Evolutionary conservation across 768 basidiomycete genomes (phyloP), one percentile per base, ranked within the genome.

Genomic region (Polyporus arcularius): DNA sequence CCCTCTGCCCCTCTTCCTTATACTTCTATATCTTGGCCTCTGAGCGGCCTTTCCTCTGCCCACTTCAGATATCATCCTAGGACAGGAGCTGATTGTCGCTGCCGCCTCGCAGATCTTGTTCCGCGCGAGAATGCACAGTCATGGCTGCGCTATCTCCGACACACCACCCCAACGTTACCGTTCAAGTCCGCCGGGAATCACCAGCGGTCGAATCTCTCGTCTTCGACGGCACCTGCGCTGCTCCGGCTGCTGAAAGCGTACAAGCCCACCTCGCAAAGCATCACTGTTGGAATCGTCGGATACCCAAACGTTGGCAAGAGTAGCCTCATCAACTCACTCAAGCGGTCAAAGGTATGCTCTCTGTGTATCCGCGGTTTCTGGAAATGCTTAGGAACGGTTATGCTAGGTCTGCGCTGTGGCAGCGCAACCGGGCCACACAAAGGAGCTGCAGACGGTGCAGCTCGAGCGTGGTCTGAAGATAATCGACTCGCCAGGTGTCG

Each of bases 221-320:
- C 87, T 1, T 76, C 84, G 1, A 92, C 90, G 0, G 85, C 89
- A 1, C 91, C 92, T 30, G 78, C 88, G 50, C 79, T 97, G 2
- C 77, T 95, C 42, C 88, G 88, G 54, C 79, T 97, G 2, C 78
- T 96, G 43, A 97, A 96, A 69, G 89, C 88, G 0, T 92, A 90
- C 72, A 90, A 87, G 63, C 88, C 87, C 1, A 85, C 79, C 35
- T 78, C 85, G 0, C 85, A 87, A 35, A 89, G 85, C 63, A 79
- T 93, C 53, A 94, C 92, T 0, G 83, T 96, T 52, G 94, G 94
- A 15, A 92, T 98, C 16, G 92, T 98, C 4, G 96, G 96, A 1
- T 96, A 94, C 74, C 96, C 96, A 1, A 98, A 98, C 73, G 96
- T 98, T 48, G 96, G 96, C 14, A 98, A 98, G 77, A 96, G 93